phyloP scores from a whole-genome alignment of 441 rosid genomes.

The Erodium moschatum region DNA sequence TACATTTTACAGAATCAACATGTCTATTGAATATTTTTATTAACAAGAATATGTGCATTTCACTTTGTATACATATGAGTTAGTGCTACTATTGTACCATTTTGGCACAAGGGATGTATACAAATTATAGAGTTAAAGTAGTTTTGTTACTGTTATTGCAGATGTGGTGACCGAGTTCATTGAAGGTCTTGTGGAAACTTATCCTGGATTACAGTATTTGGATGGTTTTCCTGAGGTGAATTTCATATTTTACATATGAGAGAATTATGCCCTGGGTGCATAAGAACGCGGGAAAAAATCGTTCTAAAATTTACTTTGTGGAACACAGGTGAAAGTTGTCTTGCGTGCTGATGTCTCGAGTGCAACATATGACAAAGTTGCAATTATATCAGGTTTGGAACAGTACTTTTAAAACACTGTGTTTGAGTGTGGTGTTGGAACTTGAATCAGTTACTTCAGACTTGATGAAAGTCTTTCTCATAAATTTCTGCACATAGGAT shows the following conservation, averaged over 20 bases:
- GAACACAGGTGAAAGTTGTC: conserved; percentile 72
- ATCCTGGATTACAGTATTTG: conserved; percentile 71
- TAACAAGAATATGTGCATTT: background rate
- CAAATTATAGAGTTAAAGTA: background rate
- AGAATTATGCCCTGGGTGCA: background rate
- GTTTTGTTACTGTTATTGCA: conserved; percentile 27
- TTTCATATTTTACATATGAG: background rate
- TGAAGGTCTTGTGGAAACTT: conserved; percentile 87
- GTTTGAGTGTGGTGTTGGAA: conserved; percentile 2
- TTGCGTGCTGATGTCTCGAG: conserved; percentile 76
- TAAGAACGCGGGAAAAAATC: background rate
- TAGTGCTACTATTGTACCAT: background rate
- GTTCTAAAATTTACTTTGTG: conserved; percentile 9
- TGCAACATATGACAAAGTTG: conserved; percentile 63
- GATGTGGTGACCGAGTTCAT: conserved; percentile 89
- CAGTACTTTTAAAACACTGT: conserved; percentile 12
- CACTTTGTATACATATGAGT: background rate
- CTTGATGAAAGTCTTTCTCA: background rate
- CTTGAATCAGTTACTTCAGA: background rate
- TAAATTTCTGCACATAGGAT: background rate
- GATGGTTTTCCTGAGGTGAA: conserved; percentile 92
- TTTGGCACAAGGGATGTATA: background rate
- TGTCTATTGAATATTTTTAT: background rate
- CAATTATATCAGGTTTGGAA: conserved; percentile 72
- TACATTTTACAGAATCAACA: background rate